phyloP scores from a whole-genome alignment of 768 basidiomycete genomes.

The Hemileccinum impolitum region DNA sequence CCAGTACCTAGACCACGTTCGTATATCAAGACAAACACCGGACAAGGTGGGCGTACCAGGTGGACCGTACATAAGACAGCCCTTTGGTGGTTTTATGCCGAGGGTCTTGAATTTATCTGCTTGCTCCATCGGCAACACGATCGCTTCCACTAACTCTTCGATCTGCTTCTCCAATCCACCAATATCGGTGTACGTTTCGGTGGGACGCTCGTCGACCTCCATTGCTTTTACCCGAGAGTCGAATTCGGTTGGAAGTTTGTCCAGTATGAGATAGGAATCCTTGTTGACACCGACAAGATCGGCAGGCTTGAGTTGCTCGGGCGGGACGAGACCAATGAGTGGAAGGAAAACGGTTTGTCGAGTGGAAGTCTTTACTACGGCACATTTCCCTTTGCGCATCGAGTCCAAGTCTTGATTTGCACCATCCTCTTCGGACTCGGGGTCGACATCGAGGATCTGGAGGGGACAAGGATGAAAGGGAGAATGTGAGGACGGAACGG shows the following conservation, averaged over 20 bases:
- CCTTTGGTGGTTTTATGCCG: constrained; percentile 98
- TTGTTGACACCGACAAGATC: constrained; percentile 99
- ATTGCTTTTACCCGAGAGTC: constrained; percentile 99
- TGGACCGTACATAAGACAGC: constrained; percentile 97
- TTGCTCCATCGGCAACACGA: constrained; percentile 98
- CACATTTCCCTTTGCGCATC: constrained; percentile 97
- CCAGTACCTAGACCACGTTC: constrained; percentile 65
- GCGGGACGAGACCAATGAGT: constrained; percentile 93
- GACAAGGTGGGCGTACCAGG: constrained; percentile 59
- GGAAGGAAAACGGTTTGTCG: constrained; percentile 99
- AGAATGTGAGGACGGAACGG: background rate
- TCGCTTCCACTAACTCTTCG: constrained; percentile 96
- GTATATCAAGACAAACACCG: background rate
- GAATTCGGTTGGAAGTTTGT: constrained; percentile 94
- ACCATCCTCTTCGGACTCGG: constrained; percentile 90
- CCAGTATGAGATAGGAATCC: constrained; percentile 95
- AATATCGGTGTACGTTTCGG: constrained; percentile 95
- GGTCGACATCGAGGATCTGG: constrained; percentile 91
- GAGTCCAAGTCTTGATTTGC: constrained; percentile 94
- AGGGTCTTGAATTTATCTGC: constrained; percentile 97
- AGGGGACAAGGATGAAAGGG: constrained; percentile 7
- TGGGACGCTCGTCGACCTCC: constrained; percentile 98
- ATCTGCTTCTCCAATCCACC: constrained; percentile 99
- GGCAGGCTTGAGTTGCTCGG: constrained; percentile 83
- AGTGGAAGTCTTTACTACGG: constrained; percentile 98